A percentile compares a stretch with the other conserved stretches of the same genome.
Conservation (phyloP, 2,329 filamentous ascomycete species). For the Colletotrichum chlorophyti region DNA sequence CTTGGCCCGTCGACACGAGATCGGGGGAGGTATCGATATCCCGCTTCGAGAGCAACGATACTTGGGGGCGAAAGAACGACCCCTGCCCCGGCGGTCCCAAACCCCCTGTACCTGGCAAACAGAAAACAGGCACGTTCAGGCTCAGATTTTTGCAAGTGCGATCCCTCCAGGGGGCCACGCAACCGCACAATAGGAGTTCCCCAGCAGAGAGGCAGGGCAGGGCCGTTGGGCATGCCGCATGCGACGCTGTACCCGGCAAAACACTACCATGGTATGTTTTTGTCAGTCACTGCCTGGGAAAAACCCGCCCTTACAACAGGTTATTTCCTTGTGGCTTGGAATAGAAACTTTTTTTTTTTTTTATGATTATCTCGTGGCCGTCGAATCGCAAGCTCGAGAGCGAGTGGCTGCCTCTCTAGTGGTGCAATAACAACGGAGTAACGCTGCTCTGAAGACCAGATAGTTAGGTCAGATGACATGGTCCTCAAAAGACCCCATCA, state of each 20-base stretch:
- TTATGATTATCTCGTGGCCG: too few species aligned
- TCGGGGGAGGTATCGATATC: conserved; percentile 12
- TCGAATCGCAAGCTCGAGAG: neutral
- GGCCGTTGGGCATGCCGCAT: neutral
- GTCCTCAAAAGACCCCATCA: neutral
- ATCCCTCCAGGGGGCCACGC: conserved; percentile 26
- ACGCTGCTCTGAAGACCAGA: neutral
- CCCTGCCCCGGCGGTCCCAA: conserved; percentile 8
- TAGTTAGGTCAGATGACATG: conserved; percentile 16
- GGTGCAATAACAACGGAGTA: neutral
- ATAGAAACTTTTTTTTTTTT: conserved; percentile 12
- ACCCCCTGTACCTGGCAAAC: conserved; percentile 17
- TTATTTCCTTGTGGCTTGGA: too few species aligned
- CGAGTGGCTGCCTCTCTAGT: neutral
- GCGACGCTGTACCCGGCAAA: neutral
- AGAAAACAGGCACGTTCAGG: conserved; percentile 11
- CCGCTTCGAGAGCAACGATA: conserved; percentile 16
- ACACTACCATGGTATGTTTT: too few species aligned
- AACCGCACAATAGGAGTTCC: neutral
- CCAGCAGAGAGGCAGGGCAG: neutral
- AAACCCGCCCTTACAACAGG: too few species aligned
- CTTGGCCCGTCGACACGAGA: neutral
- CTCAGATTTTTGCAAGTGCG: conserved; percentile 17
- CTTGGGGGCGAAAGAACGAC: neutral
- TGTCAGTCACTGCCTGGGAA: too few species aligned